Evolutionary conservation across 2,329 filamentous ascomycete species (phyloP), one percentile per base, ranked within the genome.

Genomic region (Blumeriella jaapii): DNA sequence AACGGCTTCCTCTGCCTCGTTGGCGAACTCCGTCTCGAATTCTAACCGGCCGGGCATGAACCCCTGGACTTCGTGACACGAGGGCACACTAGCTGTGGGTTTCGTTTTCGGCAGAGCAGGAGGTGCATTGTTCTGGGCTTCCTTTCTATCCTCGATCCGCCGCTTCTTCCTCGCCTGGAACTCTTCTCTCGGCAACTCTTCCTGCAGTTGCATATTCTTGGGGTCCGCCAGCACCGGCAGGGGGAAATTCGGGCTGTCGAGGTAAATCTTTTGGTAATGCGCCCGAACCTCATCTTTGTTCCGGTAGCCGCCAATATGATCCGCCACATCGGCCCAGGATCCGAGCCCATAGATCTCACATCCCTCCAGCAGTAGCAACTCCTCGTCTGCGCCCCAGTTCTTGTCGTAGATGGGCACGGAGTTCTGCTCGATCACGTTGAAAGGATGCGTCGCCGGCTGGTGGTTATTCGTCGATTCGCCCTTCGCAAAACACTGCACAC

Each of bases 31-130:
- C 0, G 84, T 95, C 65, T 98, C 91, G 46, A 98, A 98, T 54
- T 98, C 91, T 46, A 98, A 61, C 25, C 91, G 85, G 28, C 91
- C 91, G 3, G 91, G 91, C 91, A 98, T 98, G 58, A 93, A 98
- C 3, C 91, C 91, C 59, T 95, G 86, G 23, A 98, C 91, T 60
- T 98, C 91, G 63, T 98, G 91, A 58, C 91, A 98, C 20, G 86
- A 81, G 0, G 91, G 91, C 2, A 95, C 86, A 63, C 83, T 93
- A 6, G 87, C 87, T 0, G 89, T 96, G 0, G 91, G 91, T 55
- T 96, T 96, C 50, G 89, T 87, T 60, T 95, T 94, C 1, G 89
- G 85, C 15, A 84, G 82, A 23, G 86, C 70, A 1, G 85, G 79
- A 1, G 84, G 77, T 6, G 84, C 82, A 42, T 81, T 82, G 59